These are phyloP conservation scores for Castanea crenata DNA, from an alignment of 306 rosid species.

Conservation along the genomic window DNA sequence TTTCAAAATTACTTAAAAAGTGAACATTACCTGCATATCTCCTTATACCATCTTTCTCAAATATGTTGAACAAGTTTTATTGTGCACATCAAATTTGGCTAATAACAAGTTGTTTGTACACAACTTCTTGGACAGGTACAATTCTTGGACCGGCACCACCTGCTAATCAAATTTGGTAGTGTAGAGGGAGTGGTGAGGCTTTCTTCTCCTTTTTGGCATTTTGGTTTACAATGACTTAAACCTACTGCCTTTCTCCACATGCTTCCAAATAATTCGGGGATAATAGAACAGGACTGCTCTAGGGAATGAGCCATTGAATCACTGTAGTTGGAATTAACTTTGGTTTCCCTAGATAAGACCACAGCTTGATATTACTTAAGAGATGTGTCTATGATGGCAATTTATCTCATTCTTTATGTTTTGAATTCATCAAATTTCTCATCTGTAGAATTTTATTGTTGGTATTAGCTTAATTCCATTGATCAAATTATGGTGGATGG, in stretches of 20 bases:
- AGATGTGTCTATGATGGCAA: neutral
- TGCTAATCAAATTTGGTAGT: conserved; percentile 94
- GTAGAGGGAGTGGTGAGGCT: conserved; percentile 93
- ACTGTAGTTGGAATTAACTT: neutral
- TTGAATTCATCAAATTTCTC: neutral
- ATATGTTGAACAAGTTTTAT: neutral
- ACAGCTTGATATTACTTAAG: neutral
- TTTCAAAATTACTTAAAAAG: conserved; percentile 21
- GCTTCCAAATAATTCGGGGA: neutral
- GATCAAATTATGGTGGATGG: too few relatives aligned
- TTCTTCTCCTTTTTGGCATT: conserved; percentile 24
- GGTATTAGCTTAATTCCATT: neutral
- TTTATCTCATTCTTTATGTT: neutral
- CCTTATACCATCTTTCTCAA: conserved; percentile 9
- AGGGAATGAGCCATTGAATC: neutral
- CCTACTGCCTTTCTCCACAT: neutral
- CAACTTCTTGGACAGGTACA: conserved; percentile 81
- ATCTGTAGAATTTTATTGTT: neutral
- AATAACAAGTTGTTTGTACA: conserved; percentile 44
- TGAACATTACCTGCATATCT: conserved; percentile 24
- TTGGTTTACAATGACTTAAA: conserved; percentile 3
- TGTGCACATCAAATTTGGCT: conserved; percentile 22
- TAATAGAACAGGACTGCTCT: neutral
- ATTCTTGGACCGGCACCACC: conserved; percentile 94
- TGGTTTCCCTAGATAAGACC: neutral